Base-by-base conservation (phyloP, 495 filamentous ascomycete species). In the Jackrogersella multiformis region DNA sequence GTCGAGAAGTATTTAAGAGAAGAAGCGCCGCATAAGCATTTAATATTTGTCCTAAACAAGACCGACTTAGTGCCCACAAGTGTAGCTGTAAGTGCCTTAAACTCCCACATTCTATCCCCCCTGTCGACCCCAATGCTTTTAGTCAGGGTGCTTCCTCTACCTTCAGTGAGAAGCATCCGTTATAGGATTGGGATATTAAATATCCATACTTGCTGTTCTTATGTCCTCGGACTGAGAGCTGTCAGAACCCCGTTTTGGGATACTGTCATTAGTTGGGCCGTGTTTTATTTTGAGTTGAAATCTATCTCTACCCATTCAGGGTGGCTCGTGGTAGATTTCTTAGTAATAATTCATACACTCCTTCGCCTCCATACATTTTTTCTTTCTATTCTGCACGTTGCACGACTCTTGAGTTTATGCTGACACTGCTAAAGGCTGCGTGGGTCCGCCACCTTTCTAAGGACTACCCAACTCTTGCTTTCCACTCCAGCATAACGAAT, bases 321-420 rank as follows among this genome's bases (percentile, higher is more conserved):
- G 77, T 77, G 70, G 75, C 73, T 73, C 59, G 81, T 94, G 87
- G 89, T 83, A 84, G 85, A 86, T 80, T 90, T 97, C 95, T 96
- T 98, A 99, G 94, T 97, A 89, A 91, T 89, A 92, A 90, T 89
- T 90, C 94, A 96, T 86, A 99, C 94, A 99, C 91, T 9, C 18
- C 7, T 21, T n/a, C n/a, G n/a, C n/a, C n/a, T n/a, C n/a, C n/a
- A n/a, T n/a, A n/a, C 16, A 20, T 69, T 18, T 58, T 65, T 55
- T 20, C 21, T 70, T 20, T 38, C n/a, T 61, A 30, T 45, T 52
- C 42, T 52, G 24, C 39, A 35, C 13, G 51, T 56, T 48, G 9
- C 9, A 26, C 16, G 15, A 39, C 7, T 38, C 8, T 58, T n/a
- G 38, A 55, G 23, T 52, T 6, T 4, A 39, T 39, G 45, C 72